Evolutionary conservation across 192 early-diverging fungal genomes (phyloP).

Genomic region (Glomus cerebriforme): DNA sequence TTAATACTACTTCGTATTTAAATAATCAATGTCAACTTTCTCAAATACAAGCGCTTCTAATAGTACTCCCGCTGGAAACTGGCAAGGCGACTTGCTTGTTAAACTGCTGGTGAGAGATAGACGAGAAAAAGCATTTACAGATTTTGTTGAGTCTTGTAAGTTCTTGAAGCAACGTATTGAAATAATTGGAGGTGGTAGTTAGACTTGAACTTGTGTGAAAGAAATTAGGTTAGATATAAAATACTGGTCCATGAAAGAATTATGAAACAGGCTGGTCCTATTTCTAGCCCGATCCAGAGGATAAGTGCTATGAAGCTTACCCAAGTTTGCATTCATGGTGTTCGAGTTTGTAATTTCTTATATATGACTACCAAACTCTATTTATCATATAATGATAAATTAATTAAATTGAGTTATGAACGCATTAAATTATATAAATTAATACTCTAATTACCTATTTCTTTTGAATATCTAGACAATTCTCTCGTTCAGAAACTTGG

Average conservation of each 20-base stretch:
- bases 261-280: neutral
- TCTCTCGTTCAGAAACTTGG: conserved; percentile 46
- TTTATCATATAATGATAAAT: neutral
- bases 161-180: neutral
- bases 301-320: neutral
- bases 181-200: neutral
- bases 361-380: neutral
- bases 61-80: conserved; percentile 19
- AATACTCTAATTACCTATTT: neutral
- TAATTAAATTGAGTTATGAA: neutral
- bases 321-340: neutral
- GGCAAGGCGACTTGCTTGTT: conserved; percentile 45
- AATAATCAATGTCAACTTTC: neutral
- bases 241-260: neutral
- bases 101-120: conserved; percentile 46
- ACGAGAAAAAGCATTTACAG: conserved; percentile 49
- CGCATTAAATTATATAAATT: too few relatives aligned
- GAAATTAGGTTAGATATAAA: too few relatives aligned
- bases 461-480: conserved; percentile 39
- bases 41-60: neutral
- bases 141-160: conserved; percentile 55
- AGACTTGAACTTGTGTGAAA: too few relatives aligned
- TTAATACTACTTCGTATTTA: neutral
- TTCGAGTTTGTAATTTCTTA: neutral
- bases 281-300: neutral